Base-by-base conservation (phyloP, 106 monocot species). In the Acorus calamus region DNA sequence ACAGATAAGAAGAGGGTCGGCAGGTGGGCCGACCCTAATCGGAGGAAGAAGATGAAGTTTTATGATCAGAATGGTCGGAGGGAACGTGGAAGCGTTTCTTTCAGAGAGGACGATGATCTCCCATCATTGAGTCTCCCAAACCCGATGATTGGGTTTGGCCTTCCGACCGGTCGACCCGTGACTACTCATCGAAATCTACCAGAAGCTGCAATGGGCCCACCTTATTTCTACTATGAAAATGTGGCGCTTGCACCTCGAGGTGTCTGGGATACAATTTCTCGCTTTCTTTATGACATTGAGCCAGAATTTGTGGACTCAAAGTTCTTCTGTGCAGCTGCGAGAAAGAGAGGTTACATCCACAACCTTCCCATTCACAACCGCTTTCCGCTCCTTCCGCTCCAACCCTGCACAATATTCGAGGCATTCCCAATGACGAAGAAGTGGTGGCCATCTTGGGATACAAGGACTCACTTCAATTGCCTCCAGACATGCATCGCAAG, bases 261-360 rank as follows among this genome's bases (percentile, higher is more conserved):
- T 7, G 78, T 82, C 4, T 94, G 93, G 93, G 70, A 83, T 1
- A 84, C 69, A 3, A 86, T 94, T 10, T 87, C 92, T 8, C 62
- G 81, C 2, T 80, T 77, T 51, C 51, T 92, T 0, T 80, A 88
- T 64, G 81, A 74, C n/a, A 72, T 93, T 5, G 66, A 83, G 62
- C 93, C 93, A 2, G 93, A 93, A 59, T 93, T 89, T 69, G 89
- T 93, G 1, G 86, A 89, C 63, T 86, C 93, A 1, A 83, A 84
- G 67, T 77, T 67, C 66, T 89, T 86, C 64, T 89, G 74, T 11
- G 83, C 89, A 4, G 73, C 86, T 28, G 68, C 71, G 2, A 73
- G 83, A 46, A 84, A 93, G 63, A 71, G 83, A 28, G 89, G 85
- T 2, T 93, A 89, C 43, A 61, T 89, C 13, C 89, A 89, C 28